A percentile compares a stretch with the other conserved stretches of the same genome.
phyloP scores from a whole-genome alignment of 1,284 basidiomycete genomes.

The Fomitopsis schrenkii region DNA sequence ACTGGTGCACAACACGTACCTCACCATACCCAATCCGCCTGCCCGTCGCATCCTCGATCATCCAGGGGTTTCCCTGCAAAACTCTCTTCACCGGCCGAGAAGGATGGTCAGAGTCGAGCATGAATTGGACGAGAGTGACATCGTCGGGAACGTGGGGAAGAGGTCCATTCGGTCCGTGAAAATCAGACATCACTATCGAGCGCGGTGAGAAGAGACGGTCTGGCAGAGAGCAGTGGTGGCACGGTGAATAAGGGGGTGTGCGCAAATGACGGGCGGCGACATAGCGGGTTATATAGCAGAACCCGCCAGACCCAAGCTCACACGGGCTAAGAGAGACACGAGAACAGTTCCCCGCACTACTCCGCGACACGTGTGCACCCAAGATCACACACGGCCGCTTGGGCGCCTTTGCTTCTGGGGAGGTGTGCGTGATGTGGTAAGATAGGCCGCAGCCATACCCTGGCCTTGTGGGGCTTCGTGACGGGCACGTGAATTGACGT shows the following conservation, averaged over 20 bases:
- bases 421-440: no score
- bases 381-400: not conserved
- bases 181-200: conserved; percentile 26
- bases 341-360: not conserved
- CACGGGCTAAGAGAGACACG: not conserved
- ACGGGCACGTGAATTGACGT: no score
- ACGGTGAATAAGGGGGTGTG: not conserved
- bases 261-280: not conserved
- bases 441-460: no score
- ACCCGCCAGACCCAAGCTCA: not conserved
- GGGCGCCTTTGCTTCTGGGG: no score
- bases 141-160: conserved; percentile 55
- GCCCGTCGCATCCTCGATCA: conserved; percentile 58
- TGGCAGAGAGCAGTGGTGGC: not conserved
- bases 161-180: conserved; percentile 32
- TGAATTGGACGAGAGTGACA: conserved; percentile 64
- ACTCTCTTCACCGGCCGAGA: conserved; percentile 33
- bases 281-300: not conserved
- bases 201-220: not conserved
- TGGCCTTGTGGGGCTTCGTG: no score
- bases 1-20: conserved; percentile 28
- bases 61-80: conserved; percentile 30
- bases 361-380: not conserved
- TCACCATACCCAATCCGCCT: conserved; percentile 39
- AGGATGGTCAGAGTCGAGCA: conserved; percentile 48